Base-by-base conservation (phyloP, 257 asterid species). In the Solanum gandarillasii region DNA sequence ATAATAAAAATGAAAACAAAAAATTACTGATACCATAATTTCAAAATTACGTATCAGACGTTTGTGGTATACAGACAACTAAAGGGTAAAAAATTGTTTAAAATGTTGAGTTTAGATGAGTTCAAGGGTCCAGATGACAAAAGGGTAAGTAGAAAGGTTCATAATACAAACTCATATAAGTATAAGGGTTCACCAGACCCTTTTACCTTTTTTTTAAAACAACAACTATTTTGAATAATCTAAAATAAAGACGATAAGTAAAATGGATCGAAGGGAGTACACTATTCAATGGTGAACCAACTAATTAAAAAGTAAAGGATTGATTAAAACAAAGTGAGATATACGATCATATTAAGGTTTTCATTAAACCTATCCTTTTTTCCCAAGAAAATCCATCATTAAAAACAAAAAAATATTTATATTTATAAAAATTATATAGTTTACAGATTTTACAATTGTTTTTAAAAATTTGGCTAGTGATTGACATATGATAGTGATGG, bases 91-190 rank as follows among this genome's bases (percentile, higher is more conserved):
- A 43, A 43, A 43, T 0, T 43, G 5, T 43, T 12, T 0, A 43
- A 43, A 43, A 1, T 43, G 0, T 43, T 43, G 18, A 43, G 6
- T 43, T 43, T 43, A 43, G 2, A 43, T 43, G 52, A 0, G 2
- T 43, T 43, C 5, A 43, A 1, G 0, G 5, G 5, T 43, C 1
- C 6, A 43, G 18, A 43, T 43, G 0, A 43, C 16, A 43, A 43
- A 43, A 43, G 0, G 0, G 0, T 43, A 43, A 43, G 6, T 4
- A 43, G 18, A 43, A 43, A 0, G 1, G 1, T 4, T 43, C 0
- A 43, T 0, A 43, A 43, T 43, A 43, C 52, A 43, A 43, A 43
- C 1, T 1, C 18, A 43, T 43, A 43, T 43, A 12, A 43, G 18
- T 43, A 43, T 2, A 43, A 43, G 2, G 0, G 5, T 43, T 0